Evolutionary conservation across 2,329 filamentous ascomycete genomes (phyloP), one percentile per base, ranked within the genome.

Genomic region (Colletotrichum karsti): DNA sequence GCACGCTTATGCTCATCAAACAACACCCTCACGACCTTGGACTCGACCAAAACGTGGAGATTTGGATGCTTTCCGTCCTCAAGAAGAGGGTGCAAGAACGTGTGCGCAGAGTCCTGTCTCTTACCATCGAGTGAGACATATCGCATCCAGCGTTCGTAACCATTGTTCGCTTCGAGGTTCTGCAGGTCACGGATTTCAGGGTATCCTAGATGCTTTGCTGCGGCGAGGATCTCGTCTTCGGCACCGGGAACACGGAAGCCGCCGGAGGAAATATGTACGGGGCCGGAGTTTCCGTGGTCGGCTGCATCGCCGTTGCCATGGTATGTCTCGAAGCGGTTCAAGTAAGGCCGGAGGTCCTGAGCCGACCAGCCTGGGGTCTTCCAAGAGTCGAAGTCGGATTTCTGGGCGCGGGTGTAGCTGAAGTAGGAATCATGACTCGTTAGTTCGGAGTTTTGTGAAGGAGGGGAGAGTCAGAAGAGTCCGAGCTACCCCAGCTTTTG

Each of bases 1-100:
- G 90, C 90, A 41, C 80, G 75, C 44, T 83, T 87, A 3, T 82
- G 79, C 4, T 86, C 81, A 12, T 70, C 69, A 55, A 90, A 87
- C 5, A 90, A 63, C 1, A 73, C 63, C 7, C 59, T 57, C 5
- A 74, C 57, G n/a, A 79, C 77, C 35, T 76, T 73, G 22, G 71
- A 70, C 66, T 79, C 74, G n/a, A 75, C 73, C 7, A 78, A 61
- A 1, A 78, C 75, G 51, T 78, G 77, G 6, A 79, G 67, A 28
- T 77, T 77, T 2, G 73, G 74, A 26, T 78, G 73, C 5, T 72
- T 70, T 2, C 72, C 72, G 22, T 73, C 72, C 10, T 72, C 71
- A 7, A 78, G 72, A 30, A 72, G 71, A 8, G 77, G 75, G 51
- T 77, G 76, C 12, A 79, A 59, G 61, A 75, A 79, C 2, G 64